Percentiles rank a stretch among this genome's conserved stretches.
phyloP scores from a whole-genome alignment of 2,329 filamentous ascomycete species.

The Fusarium chlamydosporum region DNA sequence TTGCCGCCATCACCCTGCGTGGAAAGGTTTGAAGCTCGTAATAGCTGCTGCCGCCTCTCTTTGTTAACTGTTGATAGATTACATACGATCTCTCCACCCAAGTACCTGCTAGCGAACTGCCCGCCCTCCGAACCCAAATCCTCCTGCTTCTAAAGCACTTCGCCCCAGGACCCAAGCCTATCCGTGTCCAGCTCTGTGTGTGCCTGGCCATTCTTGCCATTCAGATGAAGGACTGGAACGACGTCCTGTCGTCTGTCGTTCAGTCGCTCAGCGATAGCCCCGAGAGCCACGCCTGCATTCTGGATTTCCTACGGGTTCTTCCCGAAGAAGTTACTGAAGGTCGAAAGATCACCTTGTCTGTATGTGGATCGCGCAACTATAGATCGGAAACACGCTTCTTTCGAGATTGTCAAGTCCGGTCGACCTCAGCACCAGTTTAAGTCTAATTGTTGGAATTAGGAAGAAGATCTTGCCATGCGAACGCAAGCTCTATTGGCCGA shows the following conservation, averaged over 20 bases:
- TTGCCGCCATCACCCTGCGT: constrained; percentile 96
- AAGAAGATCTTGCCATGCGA: constrained; percentile 91
- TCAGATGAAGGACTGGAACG: constrained; percentile 95
- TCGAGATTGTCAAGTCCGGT: constrained; percentile 56
- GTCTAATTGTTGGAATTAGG: constrained; percentile 73
- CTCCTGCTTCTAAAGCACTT: constrained; percentile 85
- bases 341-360: constrained; percentile 98
- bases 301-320: constrained; percentile 96
- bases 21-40: constrained; percentile 79
- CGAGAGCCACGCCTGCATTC: constrained; percentile 85
- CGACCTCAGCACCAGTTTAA: constrained; percentile 54
- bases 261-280: constrained; percentile 81
- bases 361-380: constrained; percentile 79
- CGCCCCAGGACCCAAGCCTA: constrained; percentile 84
- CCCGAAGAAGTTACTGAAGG: constrained; percentile 99
- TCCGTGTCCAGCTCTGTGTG: constrained; percentile 92
- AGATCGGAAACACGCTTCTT: constrained; percentile 57
- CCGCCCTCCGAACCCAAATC: constrained; percentile 85
- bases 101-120: constrained; percentile 80
- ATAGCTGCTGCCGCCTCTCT: not conserved
- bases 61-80: constrained; percentile 72
- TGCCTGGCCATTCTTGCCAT: constrained; percentile 95
- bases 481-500: constrained; percentile 91
- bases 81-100: constrained; percentile 93
- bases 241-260: constrained; percentile 87